Conservation (phyloP, 495 filamentous ascomycete species). For the Cercophora newfieldiana region DNA sequence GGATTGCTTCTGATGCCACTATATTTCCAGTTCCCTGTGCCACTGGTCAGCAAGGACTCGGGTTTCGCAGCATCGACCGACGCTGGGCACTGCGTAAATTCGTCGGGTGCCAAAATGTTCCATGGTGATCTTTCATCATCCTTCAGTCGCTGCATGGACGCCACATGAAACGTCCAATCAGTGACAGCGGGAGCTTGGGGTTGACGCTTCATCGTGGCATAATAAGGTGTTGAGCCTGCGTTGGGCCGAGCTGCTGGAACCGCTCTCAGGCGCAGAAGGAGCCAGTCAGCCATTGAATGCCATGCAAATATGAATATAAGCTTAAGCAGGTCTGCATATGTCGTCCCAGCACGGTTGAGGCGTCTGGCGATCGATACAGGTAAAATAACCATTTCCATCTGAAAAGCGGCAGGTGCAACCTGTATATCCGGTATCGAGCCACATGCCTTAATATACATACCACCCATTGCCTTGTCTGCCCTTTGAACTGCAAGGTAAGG, state of each 20-base stretch:
- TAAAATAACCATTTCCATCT: neutral
- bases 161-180: neutral
- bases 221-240: neutral
- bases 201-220: neutral
- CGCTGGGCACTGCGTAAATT: neutral
- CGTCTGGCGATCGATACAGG: neutral
- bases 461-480: no score
- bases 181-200: neutral
- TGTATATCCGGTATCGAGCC: neutral
- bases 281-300: no score
- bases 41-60: neutral
- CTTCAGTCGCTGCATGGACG: neutral
- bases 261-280: neutral
- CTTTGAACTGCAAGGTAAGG: no score
- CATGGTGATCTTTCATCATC: neutral
- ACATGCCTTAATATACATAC: neutral
- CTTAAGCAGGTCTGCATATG: neutral
- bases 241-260: neutral
- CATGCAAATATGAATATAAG: neutral
- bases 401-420: neutral
- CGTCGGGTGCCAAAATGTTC: neutral
- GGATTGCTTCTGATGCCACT: neutral
- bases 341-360: neutral
- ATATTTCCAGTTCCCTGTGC: neutral
- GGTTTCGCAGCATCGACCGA: neutral